phyloP scores from a whole-genome alignment of 768 basidiomycete genomes.

The Amanita inopinata region DNA sequence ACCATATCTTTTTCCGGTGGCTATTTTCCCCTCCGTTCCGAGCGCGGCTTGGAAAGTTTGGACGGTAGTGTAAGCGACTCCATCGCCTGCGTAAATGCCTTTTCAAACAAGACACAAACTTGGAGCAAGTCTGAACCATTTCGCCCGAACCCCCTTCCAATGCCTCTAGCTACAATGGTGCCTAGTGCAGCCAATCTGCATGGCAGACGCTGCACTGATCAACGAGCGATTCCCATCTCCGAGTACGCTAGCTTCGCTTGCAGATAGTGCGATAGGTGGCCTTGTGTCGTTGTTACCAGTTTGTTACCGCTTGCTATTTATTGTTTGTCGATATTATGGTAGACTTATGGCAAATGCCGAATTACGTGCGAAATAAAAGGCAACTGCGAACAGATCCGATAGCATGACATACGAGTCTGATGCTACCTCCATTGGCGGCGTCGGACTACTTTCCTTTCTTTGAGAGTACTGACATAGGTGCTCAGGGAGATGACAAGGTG shows the following conservation, averaged over 20 bases:
- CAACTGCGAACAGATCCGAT: too few species aligned
- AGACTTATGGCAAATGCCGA: not conserved
- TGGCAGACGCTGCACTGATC: constrained; percentile 12
- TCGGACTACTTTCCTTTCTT: constrained; percentile 8
- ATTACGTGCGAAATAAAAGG: too few species aligned
- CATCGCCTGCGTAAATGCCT: not conserved
- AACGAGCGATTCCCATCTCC: constrained; percentile 21
- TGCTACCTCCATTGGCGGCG: too few species aligned
- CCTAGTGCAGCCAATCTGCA: constrained; percentile 12
- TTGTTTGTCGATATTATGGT: not conserved
- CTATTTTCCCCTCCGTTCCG: not conserved
- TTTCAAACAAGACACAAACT: not conserved
- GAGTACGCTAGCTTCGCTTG: constrained; percentile 31
- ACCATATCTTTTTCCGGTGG: not conserved
- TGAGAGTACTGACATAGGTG: too few species aligned
- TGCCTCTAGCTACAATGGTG: constrained; percentile 45
- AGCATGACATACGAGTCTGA: too few species aligned
- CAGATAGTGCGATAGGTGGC: constrained; percentile 19
- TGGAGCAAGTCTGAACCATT: not conserved
- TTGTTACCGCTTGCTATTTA: not conserved
- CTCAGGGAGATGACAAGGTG: constrained; percentile 20
- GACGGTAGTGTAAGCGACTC: not conserved
- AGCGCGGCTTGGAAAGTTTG: not conserved
- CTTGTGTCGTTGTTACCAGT: not conserved
- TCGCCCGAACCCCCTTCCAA: constrained; percentile 43